phyloP scores from a whole-genome alignment of 1,284 basidiomycete genomes.

The Lentinula novae-zelandiae region DNA sequence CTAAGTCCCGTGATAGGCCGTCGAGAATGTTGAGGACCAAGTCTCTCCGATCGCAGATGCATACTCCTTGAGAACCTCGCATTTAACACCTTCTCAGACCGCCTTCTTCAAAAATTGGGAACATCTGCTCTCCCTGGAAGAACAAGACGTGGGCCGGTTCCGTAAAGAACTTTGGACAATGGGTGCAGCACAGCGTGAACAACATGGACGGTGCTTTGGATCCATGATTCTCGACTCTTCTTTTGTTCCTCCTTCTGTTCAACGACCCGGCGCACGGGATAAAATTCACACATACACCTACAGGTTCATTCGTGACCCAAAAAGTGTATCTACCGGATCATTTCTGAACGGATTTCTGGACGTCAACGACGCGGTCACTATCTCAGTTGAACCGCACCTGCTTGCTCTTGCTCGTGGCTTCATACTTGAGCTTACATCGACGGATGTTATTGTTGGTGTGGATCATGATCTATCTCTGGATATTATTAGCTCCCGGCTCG shows the following conservation, averaged over 20 bases:
- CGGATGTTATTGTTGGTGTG: constrained; percentile 70
- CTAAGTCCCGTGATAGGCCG: constrained; percentile 43
- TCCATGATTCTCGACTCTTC: constrained; percentile 66
- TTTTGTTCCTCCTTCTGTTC: constrained; percentile 22
- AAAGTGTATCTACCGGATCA: constrained; percentile 26
- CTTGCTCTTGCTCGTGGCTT: constrained; percentile 85
- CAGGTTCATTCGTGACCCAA: constrained; percentile 20
- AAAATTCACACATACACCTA: constrained; percentile 68
- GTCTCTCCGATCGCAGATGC: constrained; percentile 72
- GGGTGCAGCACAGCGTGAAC: constrained; percentile 76
- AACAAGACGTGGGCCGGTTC: constrained; percentile 80
- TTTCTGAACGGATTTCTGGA: constrained; percentile 80
- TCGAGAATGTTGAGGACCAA: constrained; percentile 59
- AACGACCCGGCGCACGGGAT: constrained; percentile 23
- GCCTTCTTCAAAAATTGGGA: constrained; percentile 94
- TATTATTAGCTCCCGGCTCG: constrained; percentile 43
- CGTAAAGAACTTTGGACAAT: constrained; percentile 95
- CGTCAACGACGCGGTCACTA: constrained; percentile 76
- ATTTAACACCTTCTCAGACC: constrained; percentile 67
- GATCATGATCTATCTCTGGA: constrained; percentile 73
- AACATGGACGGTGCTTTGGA: constrained; percentile 76
- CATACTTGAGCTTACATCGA: constrained; percentile 68
- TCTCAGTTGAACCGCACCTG: constrained; percentile 83
- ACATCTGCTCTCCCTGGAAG: constrained; percentile 81
- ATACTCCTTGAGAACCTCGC: constrained; percentile 77